A percentile compares a stretch with the other conserved stretches of the same genome.
phyloP scores from a whole-genome alignment of 2,329 filamentous ascomycete genomes.

The Aspergillus transmontanensis region DNA sequence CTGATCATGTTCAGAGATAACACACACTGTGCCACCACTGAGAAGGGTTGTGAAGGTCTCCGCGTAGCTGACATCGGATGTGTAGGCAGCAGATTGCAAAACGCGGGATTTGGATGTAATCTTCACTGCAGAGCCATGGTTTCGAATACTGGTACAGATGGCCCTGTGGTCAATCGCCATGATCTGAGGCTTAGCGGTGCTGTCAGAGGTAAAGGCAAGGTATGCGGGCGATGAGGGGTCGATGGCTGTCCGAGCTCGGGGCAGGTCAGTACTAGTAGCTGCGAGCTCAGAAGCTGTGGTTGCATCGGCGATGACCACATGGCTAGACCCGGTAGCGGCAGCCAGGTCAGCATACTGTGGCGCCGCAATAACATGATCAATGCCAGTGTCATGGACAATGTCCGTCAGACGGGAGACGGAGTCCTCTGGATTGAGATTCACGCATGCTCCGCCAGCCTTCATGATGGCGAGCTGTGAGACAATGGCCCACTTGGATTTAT shows the following conservation, averaged over 20 bases:
- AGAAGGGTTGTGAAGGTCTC: constrained; percentile 24
- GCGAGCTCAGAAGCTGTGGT: not conserved
- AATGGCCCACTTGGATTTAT: constrained; percentile 13
- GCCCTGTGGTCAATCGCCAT: constrained; percentile 60
- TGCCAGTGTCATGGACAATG: constrained; percentile 2
- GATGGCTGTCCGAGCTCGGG: not conserved
- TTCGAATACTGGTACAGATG: constrained; percentile 53
- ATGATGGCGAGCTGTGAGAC: constrained; percentile 9
- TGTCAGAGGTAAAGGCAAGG: constrained; percentile 49
- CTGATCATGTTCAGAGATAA: constrained; percentile 50
- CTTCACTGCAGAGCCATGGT: constrained; percentile 48
- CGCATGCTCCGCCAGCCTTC: constrained; percentile 12
- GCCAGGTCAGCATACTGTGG: constrained; percentile 1
- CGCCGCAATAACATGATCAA: not conserved
- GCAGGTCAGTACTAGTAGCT: not conserved
- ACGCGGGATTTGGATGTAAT: constrained; percentile 33
- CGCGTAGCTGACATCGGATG: constrained; percentile 38
- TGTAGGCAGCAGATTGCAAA: constrained; percentile 37
- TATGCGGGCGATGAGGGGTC: constrained; percentile 49
- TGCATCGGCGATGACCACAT: constrained; percentile 1
- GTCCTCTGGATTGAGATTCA: constrained; percentile 4
- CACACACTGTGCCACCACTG: constrained; percentile 37
- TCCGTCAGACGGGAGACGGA: not conserved
- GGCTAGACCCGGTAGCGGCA: not conserved
- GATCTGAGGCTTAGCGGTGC: constrained; percentile 46